These are phyloP conservation scores for Diplogelasinospora grovesii DNA, from an alignment of 495 filamentous ascomycete genomes.

Conservation along the genomic window DNA sequence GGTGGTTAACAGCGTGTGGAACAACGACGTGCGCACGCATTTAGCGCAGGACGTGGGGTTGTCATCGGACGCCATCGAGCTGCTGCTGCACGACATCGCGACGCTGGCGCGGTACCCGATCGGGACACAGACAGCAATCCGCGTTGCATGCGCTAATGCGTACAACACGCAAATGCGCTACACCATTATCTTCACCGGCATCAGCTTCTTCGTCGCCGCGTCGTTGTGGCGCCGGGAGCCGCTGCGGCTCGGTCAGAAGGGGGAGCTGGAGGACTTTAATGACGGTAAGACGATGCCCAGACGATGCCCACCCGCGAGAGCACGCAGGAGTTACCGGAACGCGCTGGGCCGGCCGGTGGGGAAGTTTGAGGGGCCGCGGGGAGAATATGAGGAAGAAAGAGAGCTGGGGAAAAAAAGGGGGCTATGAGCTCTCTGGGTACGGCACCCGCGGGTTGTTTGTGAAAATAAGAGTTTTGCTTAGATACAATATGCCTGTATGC, in stretches of 20 bases:
- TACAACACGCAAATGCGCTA: slow-evolving; percentile 5
- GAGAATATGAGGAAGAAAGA: too few species aligned
- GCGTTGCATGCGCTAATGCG: neutral
- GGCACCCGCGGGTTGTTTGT: too few species aligned
- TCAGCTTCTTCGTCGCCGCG: neutral
- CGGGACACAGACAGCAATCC: slow-evolving; percentile 1
- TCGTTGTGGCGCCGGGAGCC: neutral
- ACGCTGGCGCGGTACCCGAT: slow-evolving; percentile 1
- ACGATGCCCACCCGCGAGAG: too few species aligned
- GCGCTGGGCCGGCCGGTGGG: too few species aligned
- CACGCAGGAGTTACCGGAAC: too few species aligned
- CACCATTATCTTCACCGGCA: slow-evolving; percentile 1
- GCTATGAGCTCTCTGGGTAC: too few species aligned
- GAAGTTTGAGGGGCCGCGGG: too few species aligned
- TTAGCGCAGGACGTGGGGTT: neutral
- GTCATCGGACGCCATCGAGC: neutral
- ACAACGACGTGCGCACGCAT: slow-evolving; percentile 3
- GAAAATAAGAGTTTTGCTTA: too few species aligned
- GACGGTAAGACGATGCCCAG: too few species aligned
- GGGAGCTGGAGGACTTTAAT: too few species aligned
- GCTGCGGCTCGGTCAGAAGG: slow-evolving; percentile 1
- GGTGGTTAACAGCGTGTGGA: slow-evolving; percentile 6
- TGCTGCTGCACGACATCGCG: neutral
- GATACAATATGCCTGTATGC: too few species aligned
- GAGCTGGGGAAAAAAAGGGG: too few species aligned